A percentile compares a stretch with the other conserved stretches of the same genome.
These are phyloP conservation scores for Pittosporum tobira DNA, from an alignment of 129 eudicot species.

Conservation along the genomic window DNA sequence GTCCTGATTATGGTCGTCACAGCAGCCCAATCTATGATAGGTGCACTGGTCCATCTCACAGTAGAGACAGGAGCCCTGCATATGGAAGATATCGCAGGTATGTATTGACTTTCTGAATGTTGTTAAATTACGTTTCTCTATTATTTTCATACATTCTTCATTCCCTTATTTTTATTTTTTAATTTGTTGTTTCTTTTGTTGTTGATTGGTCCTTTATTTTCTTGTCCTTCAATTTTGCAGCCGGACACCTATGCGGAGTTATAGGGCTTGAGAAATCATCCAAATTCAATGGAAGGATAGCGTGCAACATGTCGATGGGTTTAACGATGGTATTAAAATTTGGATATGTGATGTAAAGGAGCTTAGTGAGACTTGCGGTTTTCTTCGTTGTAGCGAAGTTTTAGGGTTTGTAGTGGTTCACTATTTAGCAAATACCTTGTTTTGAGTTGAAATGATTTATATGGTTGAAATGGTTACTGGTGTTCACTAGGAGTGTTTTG, in stretches of 20 bases:
- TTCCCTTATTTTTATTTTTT: neutral
- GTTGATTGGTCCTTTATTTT: neutral
- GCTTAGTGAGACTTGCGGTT: too few relatives aligned
- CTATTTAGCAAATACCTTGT: neutral
- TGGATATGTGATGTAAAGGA: too few relatives aligned
- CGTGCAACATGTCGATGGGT: too few relatives aligned
- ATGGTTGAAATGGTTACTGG: neutral
- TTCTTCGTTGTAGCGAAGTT: too few relatives aligned
- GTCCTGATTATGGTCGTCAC: conserved; percentile 78
- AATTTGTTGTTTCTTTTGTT: neutral
- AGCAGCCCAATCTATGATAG: conserved; percentile 66
- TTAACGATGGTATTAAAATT: too few relatives aligned
- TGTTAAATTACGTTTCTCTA: neutral
- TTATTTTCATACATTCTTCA: neutral
- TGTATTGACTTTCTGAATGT: neutral
- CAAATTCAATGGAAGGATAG: too few relatives aligned
- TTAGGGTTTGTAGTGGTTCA: neutral
- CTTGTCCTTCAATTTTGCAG: conserved; percentile 31
- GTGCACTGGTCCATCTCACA: conserved; percentile 64
- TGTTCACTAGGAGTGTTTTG: neutral
- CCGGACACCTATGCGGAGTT: conserved; percentile 79
- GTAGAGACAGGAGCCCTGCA: conserved; percentile 51
- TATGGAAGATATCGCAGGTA: conserved; percentile 71
- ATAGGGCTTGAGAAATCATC: conserved; percentile 34
- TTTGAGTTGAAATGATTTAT: neutral